Evolutionary conservation across 768 basidiomycete genomes (phyloP), one percentile per base, ranked within the genome.

Genomic region (Phallus indusiatus): DNA sequence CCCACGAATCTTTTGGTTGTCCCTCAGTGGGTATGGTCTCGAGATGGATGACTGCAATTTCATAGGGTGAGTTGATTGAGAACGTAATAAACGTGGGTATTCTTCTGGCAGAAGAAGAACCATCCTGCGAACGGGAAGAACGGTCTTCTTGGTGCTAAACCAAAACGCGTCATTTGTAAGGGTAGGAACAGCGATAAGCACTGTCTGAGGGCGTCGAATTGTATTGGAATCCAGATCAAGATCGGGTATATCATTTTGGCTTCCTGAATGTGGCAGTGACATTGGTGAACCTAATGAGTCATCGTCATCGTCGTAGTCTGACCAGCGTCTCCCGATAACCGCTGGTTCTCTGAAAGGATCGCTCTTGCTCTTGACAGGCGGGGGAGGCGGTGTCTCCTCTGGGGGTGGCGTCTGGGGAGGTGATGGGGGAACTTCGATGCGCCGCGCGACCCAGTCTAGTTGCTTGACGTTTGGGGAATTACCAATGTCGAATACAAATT

Each of bases 271-370:
- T n/a, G 57, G 57, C 6, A 59, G 48, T 7, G 49, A 52, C 57
- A 59, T 59, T 5, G 57, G 57, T 20, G 57, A 59, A 5, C 57
- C 57, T 12, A 59, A 28, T 1, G 57, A 59, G 36, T 59, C 24
- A n/a, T 59, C 57, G 50, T 59, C 57, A n/a, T 59, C 57, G 36
- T 59, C 57, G 21, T 59, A 59, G 50, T 59, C 57, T 33, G 57
- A 28, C 57, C 57, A 59, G 18, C 57, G 57, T 36, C 52, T 50
- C 17, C 33, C 42, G 18, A 59, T 11, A 18, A 59, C 57, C 16
- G 47, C 50, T 2, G 57, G 57, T 1, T 34, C 16, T 51, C 57
- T 22, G 49, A 59, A 59, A 1, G 57, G 57, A 18, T 59, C 57
- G 20, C 50, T 51, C n/a, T 35, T 18, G 20, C 50, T 51, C n/a